Conservation (phyloP, 768 basidiomycete species). For the Podaxis sp. region DNA sequence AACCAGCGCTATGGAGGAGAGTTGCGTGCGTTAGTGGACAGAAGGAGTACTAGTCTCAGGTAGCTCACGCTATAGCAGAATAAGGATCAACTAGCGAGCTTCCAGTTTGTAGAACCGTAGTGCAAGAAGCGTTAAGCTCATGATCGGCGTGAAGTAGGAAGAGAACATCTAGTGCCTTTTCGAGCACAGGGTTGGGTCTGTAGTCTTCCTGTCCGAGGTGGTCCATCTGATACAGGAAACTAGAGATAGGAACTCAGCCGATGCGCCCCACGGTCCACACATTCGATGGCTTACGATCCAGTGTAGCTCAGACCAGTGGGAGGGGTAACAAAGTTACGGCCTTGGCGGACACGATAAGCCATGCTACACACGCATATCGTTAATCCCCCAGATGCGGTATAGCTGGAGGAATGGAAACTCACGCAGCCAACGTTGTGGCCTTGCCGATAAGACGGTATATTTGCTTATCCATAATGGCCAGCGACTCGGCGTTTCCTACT, state of each 20-base stretch:
- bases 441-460: slow-evolving; percentile 88
- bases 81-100: slow-evolving; percentile 91
- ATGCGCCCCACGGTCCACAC: neutral
- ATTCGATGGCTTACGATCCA: slow-evolving; percentile 56
- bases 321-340: slow-evolving; percentile 82
- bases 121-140: slow-evolving; percentile 84
- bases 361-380: slow-evolving; percentile 44
- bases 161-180: slow-evolving; percentile 82
- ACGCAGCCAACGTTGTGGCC: slow-evolving; percentile 86
- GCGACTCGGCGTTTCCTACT: slow-evolving; percentile 58
- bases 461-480: slow-evolving; percentile 88
- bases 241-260: slow-evolving; percentile 22
- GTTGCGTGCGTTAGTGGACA: neutral
- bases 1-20: slow-evolving; percentile 60
- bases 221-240: slow-evolving; percentile 91
- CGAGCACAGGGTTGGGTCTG: slow-evolving; percentile 78
- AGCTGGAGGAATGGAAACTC: slow-evolving; percentile 23
- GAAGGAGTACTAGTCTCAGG: neutral
- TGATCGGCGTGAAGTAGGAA: slow-evolving; percentile 91
- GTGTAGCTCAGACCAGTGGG: slow-evolving; percentile 82
- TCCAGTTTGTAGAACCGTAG: slow-evolving; percentile 84
- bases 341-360: slow-evolving; percentile 92
- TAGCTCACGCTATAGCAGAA: slow-evolving; percentile 71
- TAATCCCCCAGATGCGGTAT: neutral
- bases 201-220: slow-evolving; percentile 73